These are phyloP conservation scores for Volvox reticuliferus DNA, from an alignment of 139 green algal genomes.

Conservation along the genomic window DNA sequence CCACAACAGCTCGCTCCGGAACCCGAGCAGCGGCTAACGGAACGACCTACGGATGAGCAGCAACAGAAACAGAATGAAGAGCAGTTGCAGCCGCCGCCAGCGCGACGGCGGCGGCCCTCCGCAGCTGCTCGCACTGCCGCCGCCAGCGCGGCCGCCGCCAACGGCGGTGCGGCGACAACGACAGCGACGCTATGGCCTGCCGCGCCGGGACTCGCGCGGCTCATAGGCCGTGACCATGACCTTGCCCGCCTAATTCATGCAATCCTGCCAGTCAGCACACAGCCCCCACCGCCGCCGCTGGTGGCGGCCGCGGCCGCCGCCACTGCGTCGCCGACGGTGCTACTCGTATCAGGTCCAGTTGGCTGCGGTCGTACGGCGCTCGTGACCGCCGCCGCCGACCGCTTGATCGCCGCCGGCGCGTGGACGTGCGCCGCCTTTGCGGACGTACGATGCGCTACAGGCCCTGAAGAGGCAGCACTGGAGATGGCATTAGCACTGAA, in stretches of 20 bases:
- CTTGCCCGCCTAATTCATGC: background rate
- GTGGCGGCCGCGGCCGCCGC: background rate
- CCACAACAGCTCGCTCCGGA: too few relatives aligned
- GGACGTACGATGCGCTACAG: background rate
- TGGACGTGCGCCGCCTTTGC: background rate
- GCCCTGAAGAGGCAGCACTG: conserved; percentile 29
- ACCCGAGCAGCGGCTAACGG: too few relatives aligned
- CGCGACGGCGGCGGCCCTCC: background rate
- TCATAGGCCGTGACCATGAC: conserved; percentile 12
- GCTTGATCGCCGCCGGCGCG: background rate
- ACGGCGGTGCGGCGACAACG: too few relatives aligned
- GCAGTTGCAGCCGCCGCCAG: background rate
- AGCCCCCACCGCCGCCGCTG: background rate
- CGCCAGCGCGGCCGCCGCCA: too few relatives aligned
- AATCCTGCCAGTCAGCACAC: background rate
- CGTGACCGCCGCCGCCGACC: background rate
- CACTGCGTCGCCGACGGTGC: background rate
- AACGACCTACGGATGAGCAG: background rate
- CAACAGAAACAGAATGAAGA: background rate
- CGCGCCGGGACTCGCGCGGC: background rate
- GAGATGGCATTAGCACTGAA: conserved; percentile 25
- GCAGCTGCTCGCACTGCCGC: too few relatives aligned
- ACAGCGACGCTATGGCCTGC: background rate
- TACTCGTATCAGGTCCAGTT: conserved; percentile 4
- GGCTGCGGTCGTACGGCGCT: conserved; percentile 38